These are phyloP conservation scores for Gynostemma pentaphyllum DNA, from an alignment of 306 rosid species.

Conservation along the genomic window DNA sequence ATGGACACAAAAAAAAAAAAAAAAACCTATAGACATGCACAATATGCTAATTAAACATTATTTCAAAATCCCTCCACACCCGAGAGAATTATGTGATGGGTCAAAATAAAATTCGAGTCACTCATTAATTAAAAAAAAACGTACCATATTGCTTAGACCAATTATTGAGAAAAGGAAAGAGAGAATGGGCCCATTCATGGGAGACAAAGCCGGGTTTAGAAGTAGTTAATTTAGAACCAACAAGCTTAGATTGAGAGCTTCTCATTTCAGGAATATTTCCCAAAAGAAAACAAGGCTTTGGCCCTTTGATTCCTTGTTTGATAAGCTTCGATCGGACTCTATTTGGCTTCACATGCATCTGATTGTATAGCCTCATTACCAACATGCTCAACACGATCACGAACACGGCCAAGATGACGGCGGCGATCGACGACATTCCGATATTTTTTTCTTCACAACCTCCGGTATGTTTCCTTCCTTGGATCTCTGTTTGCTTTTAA, in stretches of 20 bases:
- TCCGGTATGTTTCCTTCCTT: too few species aligned
- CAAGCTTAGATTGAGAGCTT: constrained; percentile 6
- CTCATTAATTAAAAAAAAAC: too few species aligned
- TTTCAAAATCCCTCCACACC: too few species aligned
- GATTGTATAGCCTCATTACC: not conserved
- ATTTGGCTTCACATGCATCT: not conserved
- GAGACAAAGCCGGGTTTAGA: not conserved
- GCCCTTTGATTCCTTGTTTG: constrained; percentile 43
- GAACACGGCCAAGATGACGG: not conserved
- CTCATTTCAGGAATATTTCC: constrained; percentile 31
- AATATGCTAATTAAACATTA: too few species aligned
- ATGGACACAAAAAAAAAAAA: too few species aligned
- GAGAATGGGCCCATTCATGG: constrained; percentile 21
- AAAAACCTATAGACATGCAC: too few species aligned
- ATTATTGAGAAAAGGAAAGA: constrained; percentile 23
- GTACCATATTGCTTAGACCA: constrained; percentile 31
- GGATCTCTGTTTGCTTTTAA: too few species aligned
- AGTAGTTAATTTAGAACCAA: not conserved
- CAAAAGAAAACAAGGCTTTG: constrained; percentile 24
- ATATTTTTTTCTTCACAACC: too few species aligned
- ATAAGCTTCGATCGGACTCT: not conserved
- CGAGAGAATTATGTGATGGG: too few species aligned
- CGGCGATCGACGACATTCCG: not conserved
- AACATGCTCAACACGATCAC: not conserved
- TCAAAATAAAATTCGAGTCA: too few species aligned